These are phyloP conservation scores for Pseudogymnoascus sp. DNA, from an alignment of 2,329 filamentous ascomycete genomes.

Conservation along the genomic window DNA sequence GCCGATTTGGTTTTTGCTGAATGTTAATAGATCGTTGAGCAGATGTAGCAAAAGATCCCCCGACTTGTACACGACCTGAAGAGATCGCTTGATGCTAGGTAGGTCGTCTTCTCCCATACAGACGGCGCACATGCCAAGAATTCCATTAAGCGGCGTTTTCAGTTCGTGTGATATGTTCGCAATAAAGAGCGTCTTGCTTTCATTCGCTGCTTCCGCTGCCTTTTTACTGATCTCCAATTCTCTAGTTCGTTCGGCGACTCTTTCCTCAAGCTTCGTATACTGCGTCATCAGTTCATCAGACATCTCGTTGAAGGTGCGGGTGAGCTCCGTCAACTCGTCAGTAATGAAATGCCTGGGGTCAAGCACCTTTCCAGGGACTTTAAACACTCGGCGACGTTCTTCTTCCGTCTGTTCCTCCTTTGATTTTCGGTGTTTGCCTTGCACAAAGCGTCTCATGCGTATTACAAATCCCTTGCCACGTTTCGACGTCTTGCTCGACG, in stretches of 20 bases:
- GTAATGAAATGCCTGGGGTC: slow-evolving; percentile 68
- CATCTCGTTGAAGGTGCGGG: slow-evolving; percentile 86
- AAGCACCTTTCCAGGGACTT: slow-evolving; percentile 76
- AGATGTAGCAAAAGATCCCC: slow-evolving; percentile 78
- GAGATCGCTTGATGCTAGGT: slow-evolving; percentile 67
- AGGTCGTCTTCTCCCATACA: slow-evolving; percentile 88
- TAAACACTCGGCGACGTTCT: slow-evolving; percentile 47
- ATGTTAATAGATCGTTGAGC: slow-evolving; percentile 81
- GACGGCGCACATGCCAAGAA: slow-evolving; percentile 87
- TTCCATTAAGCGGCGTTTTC: slow-evolving; percentile 91
- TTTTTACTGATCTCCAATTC: slow-evolving; percentile 86
- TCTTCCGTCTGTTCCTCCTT: slow-evolving; percentile 36
- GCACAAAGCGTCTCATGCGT: slow-evolving; percentile 23
- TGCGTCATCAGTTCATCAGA: slow-evolving; percentile 82
- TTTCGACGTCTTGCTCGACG: slow-evolving; percentile 27
- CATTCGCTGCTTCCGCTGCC: slow-evolving; percentile 87
- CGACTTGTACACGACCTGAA: slow-evolving; percentile 85
- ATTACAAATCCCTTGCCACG: slow-evolving; percentile 23
- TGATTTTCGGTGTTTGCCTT: slow-evolving; percentile 19
- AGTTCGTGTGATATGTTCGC: slow-evolving; percentile 86
- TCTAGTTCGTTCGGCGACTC: slow-evolving; percentile 73
- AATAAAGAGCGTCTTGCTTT: slow-evolving; percentile 96
- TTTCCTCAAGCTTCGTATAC: slow-evolving; percentile 75
- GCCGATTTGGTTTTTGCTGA: slow-evolving; percentile 91
- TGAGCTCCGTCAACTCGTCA: slow-evolving; percentile 80